Base-by-base conservation (phyloP, 495 filamentous ascomycete genomes). In the Bacidia gigantensis region DNA sequence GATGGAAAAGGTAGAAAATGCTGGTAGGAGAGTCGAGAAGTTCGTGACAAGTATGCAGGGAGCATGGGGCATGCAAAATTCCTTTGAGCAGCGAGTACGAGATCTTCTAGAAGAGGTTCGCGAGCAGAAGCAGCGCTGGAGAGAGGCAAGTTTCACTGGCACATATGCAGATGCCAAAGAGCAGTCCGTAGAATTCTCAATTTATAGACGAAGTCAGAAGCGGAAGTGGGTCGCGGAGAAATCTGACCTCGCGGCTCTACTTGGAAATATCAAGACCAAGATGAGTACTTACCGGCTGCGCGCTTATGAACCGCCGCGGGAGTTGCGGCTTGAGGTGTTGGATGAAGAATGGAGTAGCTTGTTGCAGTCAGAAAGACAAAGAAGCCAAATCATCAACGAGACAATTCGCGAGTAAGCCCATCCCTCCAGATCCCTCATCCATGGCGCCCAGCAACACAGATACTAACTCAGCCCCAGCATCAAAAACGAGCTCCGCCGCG, bases 241-340 rank as follows among this genome's bases (percentile, higher is more conserved):
- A 70, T 90, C 87, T 41, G 93, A 97, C 60, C 76, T 98, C 9
- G 86, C 89, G 22, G 87, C 88, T 10, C 68, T 98, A 53, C 66
- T 98, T 45, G 93, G 92, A n/a, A 98, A 98, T 60, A 96, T 98
- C 72, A 96, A 95, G 70, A 97, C 92, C 0, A 98, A 98, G 69
- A 73, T 98, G 58, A 85, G 84, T 56, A 98, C 92, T 22, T 98
- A 98, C 64, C 79, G 89, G 38, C 71, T 98, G 35, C 79, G 87
- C 60, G 78, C 89, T 2, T 98, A 97, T 58, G 83, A 94, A 23
- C 92, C 92, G 40, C 93, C 93, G 10, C 67, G 74, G 47, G 83
- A 92, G 53, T 67, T 96, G 29, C 81, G 78, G 46, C 64, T 89
- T 45, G 89, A 93, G 46, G 78, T 80, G 10, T 75, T 89, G 54